phyloP scores from a whole-genome alignment of 306 rosid genomes.

The Canavalia gladiata region DNA sequence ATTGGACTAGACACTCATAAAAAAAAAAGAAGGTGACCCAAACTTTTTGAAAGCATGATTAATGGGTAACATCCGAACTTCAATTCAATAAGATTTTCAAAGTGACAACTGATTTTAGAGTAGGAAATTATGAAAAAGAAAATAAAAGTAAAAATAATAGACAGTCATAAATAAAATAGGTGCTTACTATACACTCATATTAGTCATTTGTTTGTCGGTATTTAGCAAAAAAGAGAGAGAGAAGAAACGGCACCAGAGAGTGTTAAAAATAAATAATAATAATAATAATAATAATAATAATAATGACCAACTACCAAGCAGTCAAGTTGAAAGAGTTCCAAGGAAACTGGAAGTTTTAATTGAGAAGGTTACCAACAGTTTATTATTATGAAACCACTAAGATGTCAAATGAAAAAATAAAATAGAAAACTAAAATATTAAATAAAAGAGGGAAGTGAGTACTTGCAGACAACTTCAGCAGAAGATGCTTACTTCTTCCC shows the following conservation, averaged over 20 bases:
- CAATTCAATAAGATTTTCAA: constrained; percentile 29
- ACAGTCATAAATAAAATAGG: constrained; percentile 39
- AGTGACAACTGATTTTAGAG: constrained; percentile 14
- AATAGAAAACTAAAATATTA: neutral
- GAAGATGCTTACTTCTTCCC: constrained; percentile 31
- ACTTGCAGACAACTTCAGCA: constrained; percentile 31
- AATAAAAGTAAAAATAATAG: neutral
- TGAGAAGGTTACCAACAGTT: constrained; percentile 23
- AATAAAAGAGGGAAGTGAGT: constrained; percentile 30
- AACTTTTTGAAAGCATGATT: constrained; percentile 11
- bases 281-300: constrained; percentile 19
- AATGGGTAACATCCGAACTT: constrained; percentile 21
- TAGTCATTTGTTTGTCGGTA: constrained; percentile 48
- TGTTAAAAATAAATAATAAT: constrained; percentile 33
- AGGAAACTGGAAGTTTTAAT: constrained; percentile 51
- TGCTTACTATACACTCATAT: constrained; percentile 16
- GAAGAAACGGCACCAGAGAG: constrained; percentile 42
- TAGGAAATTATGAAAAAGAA: neutral
- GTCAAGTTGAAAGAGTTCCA: constrained; percentile 49
- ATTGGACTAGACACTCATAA: constrained; percentile 4
- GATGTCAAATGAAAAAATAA: constrained; percentile 16
- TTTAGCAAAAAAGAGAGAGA: constrained; percentile 30
- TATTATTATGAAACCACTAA: constrained; percentile 41
- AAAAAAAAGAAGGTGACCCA: constrained; percentile 36
- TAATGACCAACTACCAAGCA: constrained; percentile 40